Base-by-base conservation (phyloP, 805 yeast species). In the Teunomyces stri region DNA sequence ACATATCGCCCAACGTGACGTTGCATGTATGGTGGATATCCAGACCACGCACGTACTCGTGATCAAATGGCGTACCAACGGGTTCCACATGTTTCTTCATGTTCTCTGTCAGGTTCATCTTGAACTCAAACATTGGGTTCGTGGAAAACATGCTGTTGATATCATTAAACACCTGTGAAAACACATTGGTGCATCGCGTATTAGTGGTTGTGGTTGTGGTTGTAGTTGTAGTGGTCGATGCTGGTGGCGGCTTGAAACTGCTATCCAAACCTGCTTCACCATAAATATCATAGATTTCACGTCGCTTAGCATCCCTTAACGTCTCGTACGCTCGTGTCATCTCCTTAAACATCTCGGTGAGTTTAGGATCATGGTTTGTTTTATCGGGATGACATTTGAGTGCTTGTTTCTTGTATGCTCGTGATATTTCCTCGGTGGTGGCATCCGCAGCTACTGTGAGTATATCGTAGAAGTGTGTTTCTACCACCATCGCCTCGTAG, bases 311-410 rank as follows among this genome's bases (percentile, higher is more conserved):
- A 58, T 84, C 81, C 31, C 74, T 68, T 29, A 87, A 66, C 5
- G 80, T 69, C 51, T 85, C 85, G 61, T 87, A 87, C 0, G 92
- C 91, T 41, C 75, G 73, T 2, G 84, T 79, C 35, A 85, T 72
- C 45, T 76, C 79, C 64, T 82, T 82, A 66, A 85, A 87, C 50
- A 65, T 68, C 48, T 73, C 75, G 3, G 81, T 79, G 33, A 78
- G 69, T 25, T 67, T 74, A 5, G 77, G 78, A 13, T 78, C 64
- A 51, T 72, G 78, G 47, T 70, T 69, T 16, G 80, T 79, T 55
- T 80, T 79, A 59, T 85, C 91, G 0, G 91, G 91, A 59, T 85
- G 91, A 58, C 74, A 79, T 55, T 70, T 70, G 42, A 79, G 58
- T 2, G 82, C 79, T 45, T 62, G 59, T 44, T 61, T 66, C 46